A percentile compares a stretch with the other conserved stretches of the same genome.
phyloP scores from a whole-genome alignment of 192 early-diverging fungal species.

The Fimicolochytrium jonesii region DNA sequence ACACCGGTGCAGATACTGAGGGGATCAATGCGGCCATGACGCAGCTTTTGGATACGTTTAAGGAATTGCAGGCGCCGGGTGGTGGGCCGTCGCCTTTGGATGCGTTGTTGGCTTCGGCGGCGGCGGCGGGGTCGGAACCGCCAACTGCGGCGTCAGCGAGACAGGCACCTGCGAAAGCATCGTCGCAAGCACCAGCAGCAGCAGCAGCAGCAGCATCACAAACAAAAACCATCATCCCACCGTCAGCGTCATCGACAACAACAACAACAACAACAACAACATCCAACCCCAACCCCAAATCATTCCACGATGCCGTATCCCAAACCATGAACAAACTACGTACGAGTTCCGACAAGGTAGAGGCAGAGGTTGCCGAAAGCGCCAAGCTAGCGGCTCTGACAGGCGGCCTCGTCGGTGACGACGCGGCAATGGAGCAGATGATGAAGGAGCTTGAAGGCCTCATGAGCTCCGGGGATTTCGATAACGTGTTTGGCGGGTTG shows the following conservation, averaged over 20 bases:
- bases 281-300: background rate
- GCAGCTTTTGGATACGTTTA: constrained; percentile 18
- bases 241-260: too few species aligned
- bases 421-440: constrained; percentile 83
- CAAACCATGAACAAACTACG: constrained; percentile 88
- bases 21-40: constrained; percentile 8
- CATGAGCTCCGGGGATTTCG: constrained; percentile 74
- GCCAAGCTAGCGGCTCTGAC: constrained; percentile 17
- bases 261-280: constrained; percentile 42
- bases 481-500: constrained; percentile 80
- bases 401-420: constrained; percentile 28
- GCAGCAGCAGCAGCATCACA: background rate
- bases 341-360: constrained; percentile 76
- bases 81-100: too few species aligned
- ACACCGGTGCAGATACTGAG: background rate
- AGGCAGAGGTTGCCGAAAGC: constrained; percentile 35
- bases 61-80: constrained; percentile 18
- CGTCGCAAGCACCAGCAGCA: constrained; percentile 7
- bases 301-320: constrained; percentile 84
- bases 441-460: constrained; percentile 77
- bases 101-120: too few species aligned
- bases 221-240: background rate
- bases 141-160: too few species aligned
- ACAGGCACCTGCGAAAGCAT: too few species aligned
- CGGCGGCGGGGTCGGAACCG: too few species aligned